Evolutionary conservation across 192 early-diverging fungal species (phyloP), one percentile per base, ranked within the genome.

Genomic region (Gryganskiella cystojenkinii): DNA sequence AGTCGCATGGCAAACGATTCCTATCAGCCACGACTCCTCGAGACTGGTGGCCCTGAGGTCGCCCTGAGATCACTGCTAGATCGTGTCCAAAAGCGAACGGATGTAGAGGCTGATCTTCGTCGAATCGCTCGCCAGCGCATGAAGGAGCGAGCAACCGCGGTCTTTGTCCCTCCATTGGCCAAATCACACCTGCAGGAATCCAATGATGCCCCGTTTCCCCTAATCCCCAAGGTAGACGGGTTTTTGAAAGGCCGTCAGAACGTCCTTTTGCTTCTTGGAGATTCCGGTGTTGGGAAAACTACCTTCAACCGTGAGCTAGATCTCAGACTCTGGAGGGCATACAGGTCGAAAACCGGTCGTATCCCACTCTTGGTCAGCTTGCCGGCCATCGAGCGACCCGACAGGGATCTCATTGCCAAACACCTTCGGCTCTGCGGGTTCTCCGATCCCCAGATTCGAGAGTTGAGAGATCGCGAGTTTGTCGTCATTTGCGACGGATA

Each of bases 401-500:
- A 67, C 3, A n/a, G 33, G 34, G 64, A 67, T 22, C 9, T 67
- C 11, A 56, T 67, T 27, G 45, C 50, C 31, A 67, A 67, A 24
- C 43, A 57, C 0, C 45, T 67, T 8, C 53, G 54, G 2, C 27
- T 17, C 3, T 14, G 4, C 3, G 25, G 30, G 10, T 34, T 65
- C 31, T 44, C 20, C 1, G 52, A 55, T 6, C 4, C 28, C 13
- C 47, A 65, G 27, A 44, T 33, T 34, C 37, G 34, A 8, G 56
- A 57, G 4, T 34, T 57, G 0, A 34, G 40, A 33, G 5, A 59
- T 2, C 33, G 24, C 10, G 13, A 27, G 11, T 52, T 63, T 33
- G 35, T 63, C 50, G 1, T 63, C 31, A 63, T 63, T 33, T 61
- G 59, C 45, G 59, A 61, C 31, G 59, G 61, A 5, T 52, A 63